Conservation (phyloP, 1,284 basidiomycete species). For the Irpex rosettiformis region DNA sequence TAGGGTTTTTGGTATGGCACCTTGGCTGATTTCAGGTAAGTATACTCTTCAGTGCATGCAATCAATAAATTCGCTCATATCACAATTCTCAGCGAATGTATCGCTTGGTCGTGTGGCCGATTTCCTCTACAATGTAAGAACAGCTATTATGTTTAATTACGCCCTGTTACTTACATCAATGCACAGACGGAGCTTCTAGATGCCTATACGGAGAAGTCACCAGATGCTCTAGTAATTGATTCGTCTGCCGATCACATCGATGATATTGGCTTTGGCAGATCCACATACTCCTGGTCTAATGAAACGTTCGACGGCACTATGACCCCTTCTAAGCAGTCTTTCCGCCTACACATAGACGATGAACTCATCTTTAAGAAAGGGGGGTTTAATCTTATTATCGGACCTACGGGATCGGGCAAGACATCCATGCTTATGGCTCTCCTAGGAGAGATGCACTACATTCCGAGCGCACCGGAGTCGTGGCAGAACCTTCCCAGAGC, state of each 20-base stretch:
- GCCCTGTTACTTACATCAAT: not conserved
- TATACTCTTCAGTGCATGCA: not conserved
- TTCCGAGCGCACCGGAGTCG: conserved; percentile 48
- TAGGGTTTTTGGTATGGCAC: conserved; percentile 30
- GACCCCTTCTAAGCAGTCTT: conserved; percentile 36
- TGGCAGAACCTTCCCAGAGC: conserved; percentile 65
- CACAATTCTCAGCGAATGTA: conserved; percentile 35
- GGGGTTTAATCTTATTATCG: conserved; percentile 59
- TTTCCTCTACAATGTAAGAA: conserved; percentile 39
- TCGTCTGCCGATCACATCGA: conserved; percentile 22
- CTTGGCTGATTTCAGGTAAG: conserved; percentile 32
- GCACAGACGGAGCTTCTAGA: conserved; percentile 48
- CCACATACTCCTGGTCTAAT: conserved; percentile 39
- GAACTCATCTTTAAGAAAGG: conserved; percentile 57
- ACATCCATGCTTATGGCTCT: conserved; percentile 54
- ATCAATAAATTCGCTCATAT: not conserved
- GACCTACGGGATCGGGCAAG: conserved; percentile 57
- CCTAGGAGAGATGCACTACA: conserved; percentile 60
- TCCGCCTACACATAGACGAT: conserved; percentile 46
- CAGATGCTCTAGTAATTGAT: conserved; percentile 19
- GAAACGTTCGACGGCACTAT: conserved; percentile 25
- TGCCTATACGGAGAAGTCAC: conserved; percentile 31
- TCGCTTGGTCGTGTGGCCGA: conserved; percentile 47
- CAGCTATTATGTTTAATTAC: conserved; percentile 10
- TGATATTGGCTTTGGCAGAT: conserved; percentile 37